Evolutionary conservation across 306 rosid genomes (phyloP).

Genomic region (Astragalus membranaceus): DNA sequence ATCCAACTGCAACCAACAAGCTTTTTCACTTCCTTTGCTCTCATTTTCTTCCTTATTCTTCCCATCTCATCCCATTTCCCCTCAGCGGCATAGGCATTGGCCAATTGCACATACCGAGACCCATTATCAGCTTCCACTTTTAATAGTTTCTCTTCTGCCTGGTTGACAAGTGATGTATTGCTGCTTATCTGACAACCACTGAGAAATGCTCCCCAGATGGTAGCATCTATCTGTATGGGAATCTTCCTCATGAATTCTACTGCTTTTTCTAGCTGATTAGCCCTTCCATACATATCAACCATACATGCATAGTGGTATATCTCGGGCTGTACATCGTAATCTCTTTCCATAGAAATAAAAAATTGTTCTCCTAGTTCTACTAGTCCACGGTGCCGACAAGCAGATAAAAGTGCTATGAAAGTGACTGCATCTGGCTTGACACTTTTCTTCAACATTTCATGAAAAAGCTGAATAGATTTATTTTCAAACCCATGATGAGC

Average conservation of each 20-base stretch:
- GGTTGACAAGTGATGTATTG: conserved; percentile 40
- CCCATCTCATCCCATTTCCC: conserved; percentile 81
- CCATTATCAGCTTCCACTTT: conserved; percentile 37
- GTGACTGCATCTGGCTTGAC: conserved; percentile 59
- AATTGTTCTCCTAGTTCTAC: conserved; percentile 54
- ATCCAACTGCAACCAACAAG: conserved; percentile 78
- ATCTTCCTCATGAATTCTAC: conserved; percentile 46
- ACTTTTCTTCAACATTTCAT: conserved; percentile 47
- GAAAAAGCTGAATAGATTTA: conserved; percentile 50
- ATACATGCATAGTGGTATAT: conserved; percentile 71
- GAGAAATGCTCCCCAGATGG: conserved; percentile 63
- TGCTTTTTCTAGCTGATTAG: conserved; percentile 54
- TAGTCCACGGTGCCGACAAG: conserved; percentile 62
- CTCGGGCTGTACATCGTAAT: conserved; percentile 48
- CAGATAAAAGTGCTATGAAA: conserved; percentile 68
- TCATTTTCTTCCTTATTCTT: conserved; percentile 78
- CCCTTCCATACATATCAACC: conserved; percentile 83
- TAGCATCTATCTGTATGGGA: conserved; percentile 45
- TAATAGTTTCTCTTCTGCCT: conserved; percentile 46
- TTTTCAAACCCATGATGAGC: conserved; percentile 67
- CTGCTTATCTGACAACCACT: conserved; percentile 62
- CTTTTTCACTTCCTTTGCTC: conserved; percentile 59
- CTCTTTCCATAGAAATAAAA: conserved; percentile 53
- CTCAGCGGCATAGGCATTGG: conserved; percentile 65
- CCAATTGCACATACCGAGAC: conserved; percentile 73